Conservation (phyloP, 441 rosid species). For the Isatis lusitanica region DNA sequence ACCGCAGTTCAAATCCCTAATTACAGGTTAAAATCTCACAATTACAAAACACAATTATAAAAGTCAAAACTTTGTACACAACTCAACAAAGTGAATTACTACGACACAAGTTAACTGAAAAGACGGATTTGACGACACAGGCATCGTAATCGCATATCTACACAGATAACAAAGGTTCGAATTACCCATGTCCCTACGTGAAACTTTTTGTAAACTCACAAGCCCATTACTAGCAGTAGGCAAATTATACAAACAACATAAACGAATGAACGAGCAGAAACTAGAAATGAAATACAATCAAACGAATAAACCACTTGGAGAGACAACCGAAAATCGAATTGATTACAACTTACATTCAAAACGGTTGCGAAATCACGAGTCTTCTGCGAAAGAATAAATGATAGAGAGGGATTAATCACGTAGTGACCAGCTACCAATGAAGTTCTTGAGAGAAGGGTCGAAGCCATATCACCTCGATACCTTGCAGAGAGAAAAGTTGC, state of each 20-base stretch:
- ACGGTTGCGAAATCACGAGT: conserved; percentile 36
- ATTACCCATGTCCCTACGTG: not conserved
- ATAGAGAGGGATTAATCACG: conserved; percentile 34
- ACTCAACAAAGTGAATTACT: not conserved
- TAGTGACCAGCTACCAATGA: conserved; percentile 40
- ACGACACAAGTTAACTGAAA: not conserved
- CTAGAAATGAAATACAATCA: not conserved
- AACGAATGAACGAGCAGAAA: not conserved
- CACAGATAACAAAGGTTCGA: not conserved
- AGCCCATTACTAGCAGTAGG: not conserved
- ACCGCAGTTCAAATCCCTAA: too few species aligned
- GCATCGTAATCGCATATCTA: not conserved
- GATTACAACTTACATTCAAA: conserved; percentile 41
- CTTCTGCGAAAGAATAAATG: conserved; percentile 33
- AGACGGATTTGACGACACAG: not conserved
- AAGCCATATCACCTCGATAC: conserved; percentile 57
- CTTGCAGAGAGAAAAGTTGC: conserved; percentile 14
- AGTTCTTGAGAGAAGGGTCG: conserved; percentile 46
- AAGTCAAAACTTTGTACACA: not conserved
- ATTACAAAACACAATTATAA: too few species aligned
- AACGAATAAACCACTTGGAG: conserved; percentile 10
- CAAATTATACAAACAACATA: not conserved
- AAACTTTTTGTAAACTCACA: not conserved
- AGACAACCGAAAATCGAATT: not conserved
- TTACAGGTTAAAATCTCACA: too few species aligned